These are phyloP conservation scores for Nepenthes mirabilis DNA, from an alignment of 148 eudicot genomes.

Conservation along the genomic window DNA sequence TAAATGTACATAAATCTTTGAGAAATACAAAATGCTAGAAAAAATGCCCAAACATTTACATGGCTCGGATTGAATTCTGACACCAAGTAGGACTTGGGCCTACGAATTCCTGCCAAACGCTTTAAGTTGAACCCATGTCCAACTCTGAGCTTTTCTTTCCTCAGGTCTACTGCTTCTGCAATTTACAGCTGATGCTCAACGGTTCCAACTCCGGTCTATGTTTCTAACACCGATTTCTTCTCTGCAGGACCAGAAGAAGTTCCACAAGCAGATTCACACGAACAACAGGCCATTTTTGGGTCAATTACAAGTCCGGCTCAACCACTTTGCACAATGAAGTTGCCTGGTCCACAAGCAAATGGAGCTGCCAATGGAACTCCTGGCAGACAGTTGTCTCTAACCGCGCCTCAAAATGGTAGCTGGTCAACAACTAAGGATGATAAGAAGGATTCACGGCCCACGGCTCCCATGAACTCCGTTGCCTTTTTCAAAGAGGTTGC, in stretches of 20 bases:
- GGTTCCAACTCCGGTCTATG: too few relatives aligned
- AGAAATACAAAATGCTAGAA: too few relatives aligned
- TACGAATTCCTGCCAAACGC: too few relatives aligned
- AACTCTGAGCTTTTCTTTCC: too few relatives aligned
- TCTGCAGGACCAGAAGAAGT: constrained; percentile 86
- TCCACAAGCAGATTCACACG: constrained; percentile 58
- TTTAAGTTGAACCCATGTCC: too few relatives aligned
- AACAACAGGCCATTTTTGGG: constrained; percentile 52
- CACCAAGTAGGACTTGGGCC: too few relatives aligned
- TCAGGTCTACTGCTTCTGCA: not conserved
- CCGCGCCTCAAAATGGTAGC: constrained; percentile 49
- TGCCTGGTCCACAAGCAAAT: constrained; percentile 67
- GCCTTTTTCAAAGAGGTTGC: constrained; percentile 72
- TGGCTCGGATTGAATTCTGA: too few relatives aligned
- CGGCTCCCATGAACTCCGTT: constrained; percentile 65
- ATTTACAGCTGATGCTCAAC: too few relatives aligned
- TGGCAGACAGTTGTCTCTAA: constrained; percentile 52
- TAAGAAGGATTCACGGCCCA: constrained; percentile 49
- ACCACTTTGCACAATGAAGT: constrained; percentile 54
- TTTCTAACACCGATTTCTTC: too few relatives aligned
- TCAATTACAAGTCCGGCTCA: constrained; percentile 83
- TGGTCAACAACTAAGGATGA: constrained; percentile 60
- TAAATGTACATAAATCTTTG: too few relatives aligned
- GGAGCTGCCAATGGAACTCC: constrained; percentile 69
- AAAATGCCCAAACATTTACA: too few relatives aligned